These are phyloP conservation scores for Penstemon eatonii DNA, from an alignment of 257 asterid genomes.

Conservation along the genomic window DNA sequence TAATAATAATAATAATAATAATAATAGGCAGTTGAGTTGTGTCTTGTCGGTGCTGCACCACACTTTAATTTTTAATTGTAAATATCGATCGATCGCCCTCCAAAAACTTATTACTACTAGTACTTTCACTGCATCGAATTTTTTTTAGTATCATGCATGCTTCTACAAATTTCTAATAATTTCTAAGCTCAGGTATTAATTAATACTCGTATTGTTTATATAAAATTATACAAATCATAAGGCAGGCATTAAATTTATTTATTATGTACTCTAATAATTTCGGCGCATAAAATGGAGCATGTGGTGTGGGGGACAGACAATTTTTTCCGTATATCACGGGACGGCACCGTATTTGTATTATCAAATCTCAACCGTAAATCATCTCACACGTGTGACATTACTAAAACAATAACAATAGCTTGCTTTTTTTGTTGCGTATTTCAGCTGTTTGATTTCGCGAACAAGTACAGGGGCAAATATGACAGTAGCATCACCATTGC, in stretches of 20 bases:
- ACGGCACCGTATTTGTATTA: conserved; percentile 14
- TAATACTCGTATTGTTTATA: too few species aligned
- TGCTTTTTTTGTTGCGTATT: background rate
- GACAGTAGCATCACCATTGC: conserved; percentile 87
- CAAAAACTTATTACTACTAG: too few species aligned
- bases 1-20: background rate
- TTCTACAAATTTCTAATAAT: too few species aligned
- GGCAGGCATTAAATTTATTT: background rate
- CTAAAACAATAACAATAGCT: too few species aligned
- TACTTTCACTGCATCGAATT: too few species aligned
- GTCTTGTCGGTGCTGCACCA: conserved; percentile 22
- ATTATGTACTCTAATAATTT: background rate
- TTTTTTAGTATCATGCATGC: too few species aligned
- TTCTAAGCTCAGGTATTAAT: too few species aligned
- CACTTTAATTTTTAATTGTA: too few species aligned
- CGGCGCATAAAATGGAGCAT: conserved; percentile 18
- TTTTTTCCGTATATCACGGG: conserved; percentile 34
- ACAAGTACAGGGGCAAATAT: conserved; percentile 64
- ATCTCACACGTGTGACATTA: too few species aligned
- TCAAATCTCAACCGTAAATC: conserved; percentile 34
- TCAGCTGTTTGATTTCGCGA: conserved; percentile 62
- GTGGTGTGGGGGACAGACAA: conserved; percentile 10
- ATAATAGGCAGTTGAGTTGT: conserved; percentile 37
- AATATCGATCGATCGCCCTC: too few species aligned
- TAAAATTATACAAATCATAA: background rate